These are phyloP conservation scores for Kingdonia uniflora DNA, from an alignment of 164 flowering plant genomes.

Conservation along the genomic window DNA sequence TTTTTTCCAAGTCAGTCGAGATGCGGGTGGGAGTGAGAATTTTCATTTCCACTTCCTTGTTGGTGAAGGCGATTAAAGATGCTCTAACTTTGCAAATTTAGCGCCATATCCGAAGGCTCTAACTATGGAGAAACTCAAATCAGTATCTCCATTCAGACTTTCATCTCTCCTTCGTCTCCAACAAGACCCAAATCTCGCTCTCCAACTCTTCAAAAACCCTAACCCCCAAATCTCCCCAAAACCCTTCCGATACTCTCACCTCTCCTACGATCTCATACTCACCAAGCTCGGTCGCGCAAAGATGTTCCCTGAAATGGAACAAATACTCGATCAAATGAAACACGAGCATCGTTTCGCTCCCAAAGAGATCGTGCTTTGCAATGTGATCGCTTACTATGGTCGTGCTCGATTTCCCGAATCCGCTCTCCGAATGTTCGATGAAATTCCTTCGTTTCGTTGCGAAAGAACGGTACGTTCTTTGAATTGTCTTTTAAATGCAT, in stretches of 20 bases:
- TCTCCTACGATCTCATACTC: constrained; percentile 68
- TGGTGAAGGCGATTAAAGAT: too few relatives aligned
- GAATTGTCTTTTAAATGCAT: constrained; percentile 41
- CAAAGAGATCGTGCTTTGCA: constrained; percentile 49
- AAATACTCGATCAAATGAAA: constrained; percentile 38
- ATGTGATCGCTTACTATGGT: constrained; percentile 48
- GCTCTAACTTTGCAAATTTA: too few relatives aligned
- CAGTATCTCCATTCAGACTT: constrained; percentile 51
- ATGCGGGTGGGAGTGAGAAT: too few relatives aligned
- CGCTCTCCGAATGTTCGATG: constrained; percentile 41
- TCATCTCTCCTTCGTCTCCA: constrained; percentile 53
- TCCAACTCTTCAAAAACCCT: constrained; percentile 29
- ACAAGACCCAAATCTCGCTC: constrained; percentile 43
- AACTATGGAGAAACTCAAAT: too few relatives aligned
- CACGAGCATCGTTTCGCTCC: constrained; percentile 38
- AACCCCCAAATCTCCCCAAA: constrained; percentile 14
- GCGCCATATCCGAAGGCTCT: too few relatives aligned
- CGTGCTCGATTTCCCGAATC: constrained; percentile 30
- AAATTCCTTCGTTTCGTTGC: constrained; percentile 46
- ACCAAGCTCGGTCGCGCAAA: constrained; percentile 67
- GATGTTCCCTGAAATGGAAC: constrained; percentile 63
- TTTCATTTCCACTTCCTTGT: too few relatives aligned
- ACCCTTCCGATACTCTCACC: constrained; percentile 47
- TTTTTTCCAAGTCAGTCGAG: too few relatives aligned
- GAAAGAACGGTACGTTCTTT: constrained; percentile 42